Base-by-base conservation (phyloP, 2,329 filamentous ascomycete species). In the Neofusicoccum parvum region DNA sequence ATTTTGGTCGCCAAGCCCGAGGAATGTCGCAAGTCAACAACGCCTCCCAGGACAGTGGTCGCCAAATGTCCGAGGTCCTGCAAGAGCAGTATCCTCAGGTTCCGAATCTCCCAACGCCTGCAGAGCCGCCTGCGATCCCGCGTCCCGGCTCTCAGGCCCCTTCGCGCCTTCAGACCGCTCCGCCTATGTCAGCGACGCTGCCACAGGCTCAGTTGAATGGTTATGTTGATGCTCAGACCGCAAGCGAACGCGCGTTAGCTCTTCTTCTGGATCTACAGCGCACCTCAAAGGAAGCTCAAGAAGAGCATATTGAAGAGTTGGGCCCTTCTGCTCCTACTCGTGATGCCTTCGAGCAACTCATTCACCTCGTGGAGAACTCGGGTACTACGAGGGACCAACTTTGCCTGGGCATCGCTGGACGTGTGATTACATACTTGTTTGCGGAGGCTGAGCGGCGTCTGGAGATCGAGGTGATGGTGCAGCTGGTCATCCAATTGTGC, bases 1-100 rank as follows among this genome's bases (percentile, higher is more conserved):
- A 98, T 68, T 99, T 99, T 77, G 92, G 92, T 10, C 86, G 93
- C 65, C 92, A 96, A 75, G 90, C 92, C 34, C 90, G 92, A 65
- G 86, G 85, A n/a, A 79, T 85, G 48, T 77, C 73, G 76, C 83
- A 74, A 70, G 88, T 80, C 74, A 83, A 74, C 74, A 87, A 77
- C 76, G 88, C 75, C 76, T 86, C 86, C 2, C 84, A 86, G 56
- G 87, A 89, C 68, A 83, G 82, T 64, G 83, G 83, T 53, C 84
- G 87, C 65, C 87, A 88, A 69, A 75, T 89, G 60, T 85, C 86
- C 11, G 87, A 89, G 71, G 83, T 89, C 15, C 80, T 89, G 39
- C 86, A 88, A 69, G 87, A 89, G 69, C 80, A 84, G 36, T 88
- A 87, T 66, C 80, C 84, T 11, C 76, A 82, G 32, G 84, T 89